phyloP scores from a whole-genome alignment of 441 rosid species.

The Hura crepitans region DNA sequence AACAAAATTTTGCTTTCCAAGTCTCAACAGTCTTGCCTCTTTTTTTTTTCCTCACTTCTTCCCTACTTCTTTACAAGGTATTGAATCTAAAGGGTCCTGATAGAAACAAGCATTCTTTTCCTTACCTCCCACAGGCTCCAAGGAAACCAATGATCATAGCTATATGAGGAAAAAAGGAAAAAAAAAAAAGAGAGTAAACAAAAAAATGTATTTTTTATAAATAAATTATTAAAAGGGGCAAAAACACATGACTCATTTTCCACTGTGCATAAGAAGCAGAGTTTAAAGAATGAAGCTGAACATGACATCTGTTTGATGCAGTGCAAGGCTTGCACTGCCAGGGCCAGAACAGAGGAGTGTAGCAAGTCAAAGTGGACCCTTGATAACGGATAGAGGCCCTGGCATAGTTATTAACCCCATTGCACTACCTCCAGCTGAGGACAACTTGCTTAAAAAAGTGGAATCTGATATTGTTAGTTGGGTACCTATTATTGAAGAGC shows the following conservation, averaged over 20 bases:
- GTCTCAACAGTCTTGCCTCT: neutral
- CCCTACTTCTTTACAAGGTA: neutral
- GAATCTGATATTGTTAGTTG: conserved; percentile 26
- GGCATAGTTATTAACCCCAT: conserved; percentile 34
- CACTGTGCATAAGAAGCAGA: conserved; percentile 7
- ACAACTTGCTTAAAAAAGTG: conserved; percentile 25
- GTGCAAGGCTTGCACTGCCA: conserved; percentile 93
- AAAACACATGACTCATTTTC: conserved; percentile 16
- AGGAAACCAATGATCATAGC: neutral
- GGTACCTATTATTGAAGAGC: conserved; percentile 82
- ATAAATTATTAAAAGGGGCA: neutral
- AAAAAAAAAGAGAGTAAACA: neutral
- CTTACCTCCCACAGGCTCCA: neutral
- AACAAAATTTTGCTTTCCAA: neutral
- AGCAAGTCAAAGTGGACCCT: conserved; percentile 42
- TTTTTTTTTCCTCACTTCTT: neutral
- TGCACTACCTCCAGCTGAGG: conserved; percentile 45
- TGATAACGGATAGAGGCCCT: conserved; percentile 31
- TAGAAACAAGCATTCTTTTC: neutral
- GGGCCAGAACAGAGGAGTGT: conserved; percentile 73
- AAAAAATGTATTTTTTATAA: neutral
- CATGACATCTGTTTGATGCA: conserved; percentile 37
- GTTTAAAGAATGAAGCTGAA: conserved; percentile 17
- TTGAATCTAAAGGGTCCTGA: neutral
- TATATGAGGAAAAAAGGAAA: neutral